Evolutionary conservation across 441 rosid genomes (phyloP), one percentile per base, ranked within the genome.

Genomic region (Viola pubescens): DNA sequence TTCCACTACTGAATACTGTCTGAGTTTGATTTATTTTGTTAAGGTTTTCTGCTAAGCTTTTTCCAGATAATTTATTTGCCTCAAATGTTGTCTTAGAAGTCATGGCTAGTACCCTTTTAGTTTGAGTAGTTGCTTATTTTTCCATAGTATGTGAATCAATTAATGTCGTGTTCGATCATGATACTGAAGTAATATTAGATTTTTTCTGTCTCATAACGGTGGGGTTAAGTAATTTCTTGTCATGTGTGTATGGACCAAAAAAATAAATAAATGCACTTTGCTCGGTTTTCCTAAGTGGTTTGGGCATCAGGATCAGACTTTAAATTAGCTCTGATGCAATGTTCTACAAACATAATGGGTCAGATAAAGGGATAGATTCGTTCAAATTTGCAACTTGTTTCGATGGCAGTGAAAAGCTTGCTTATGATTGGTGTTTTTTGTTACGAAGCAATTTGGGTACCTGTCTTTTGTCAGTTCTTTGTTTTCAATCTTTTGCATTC

Each of bases 221-320:
- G 58, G 4, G 13, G 14, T 53, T 12, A 41, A 3, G 19, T 7
- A 41, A 1, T n/a, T 9, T 40, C 10, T 45, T 54, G 37, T 46
- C 39, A 46, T 9, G 11, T 16, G 13, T 54, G 8, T 46, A 19
- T 44, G 14, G 8, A 44, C 12, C 16, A 26, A 41, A 60, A 43
- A 26, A 1, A 26, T 26, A 26, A 26, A 26, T 26, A 26, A 26
- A 26, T 43, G 8, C 46, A 43, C 3, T 43, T 43, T 9, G 7
- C 8, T 43, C 10, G 46, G 46, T 43, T 43, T 26, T 26, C 34
- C 34, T 26, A 26, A 44, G 65, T 66, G 64, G 70, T 46, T 66
- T 37, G 2, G 16, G 40, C 56, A 14, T 48, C 56, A 60, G 19
- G 59, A 66, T 60, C 56, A 54, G 19, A 43, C 13, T 7, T 44